A percentile compares a stretch with the other conserved stretches of the same genome.
Evolutionary conservation across 2,329 filamentous ascomycete species (phyloP).

Genomic region (Colletotrichum sp.): DNA sequence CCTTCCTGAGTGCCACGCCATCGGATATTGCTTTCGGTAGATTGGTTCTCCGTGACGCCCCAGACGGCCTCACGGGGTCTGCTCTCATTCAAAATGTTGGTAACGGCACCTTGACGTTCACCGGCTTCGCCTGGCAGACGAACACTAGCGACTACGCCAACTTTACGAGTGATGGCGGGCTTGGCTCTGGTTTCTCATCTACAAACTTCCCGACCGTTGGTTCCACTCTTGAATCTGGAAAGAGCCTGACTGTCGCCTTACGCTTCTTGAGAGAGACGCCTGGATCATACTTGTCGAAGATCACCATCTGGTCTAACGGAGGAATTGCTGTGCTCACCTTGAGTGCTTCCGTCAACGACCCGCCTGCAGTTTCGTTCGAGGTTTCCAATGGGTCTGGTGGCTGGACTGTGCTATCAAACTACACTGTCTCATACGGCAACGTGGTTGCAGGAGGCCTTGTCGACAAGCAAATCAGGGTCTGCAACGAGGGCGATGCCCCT

Average conservation of each 20-base stretch:
- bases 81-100: slow-evolving; percentile 43
- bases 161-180: slow-evolving; percentile 30
- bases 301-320: slow-evolving; percentile 40
- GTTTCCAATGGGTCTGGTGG: slow-evolving; percentile 38
- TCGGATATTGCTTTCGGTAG: slow-evolving; percentile 43
- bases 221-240: slow-evolving; percentile 31
- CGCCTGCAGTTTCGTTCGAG: slow-evolving; percentile 37
- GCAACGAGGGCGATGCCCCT: slow-evolving; percentile 40
- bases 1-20: slow-evolving; percentile 40
- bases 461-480: slow-evolving; percentile 35
- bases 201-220: slow-evolving; percentile 32
- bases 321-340: slow-evolving; percentile 35
- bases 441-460: slow-evolving; percentile 32
- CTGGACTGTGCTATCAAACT: slow-evolving; percentile 24
- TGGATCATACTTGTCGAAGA: slow-evolving; percentile 36
- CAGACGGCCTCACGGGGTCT: slow-evolving; percentile 19
- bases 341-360: slow-evolving; percentile 35
- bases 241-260: slow-evolving; percentile 33
- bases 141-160: slow-evolving; percentile 32
- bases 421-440: slow-evolving; percentile 34
- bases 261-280: slow-evolving; percentile 35
- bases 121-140: slow-evolving; percentile 37
- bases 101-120: slow-evolving; percentile 36
- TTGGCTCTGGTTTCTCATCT: slow-evolving; percentile 36
- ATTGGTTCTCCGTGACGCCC: slow-evolving; percentile 36